Evolutionary conservation across 2,329 filamentous ascomycete genomes (phyloP).

Genomic region (Lasiodiplodia theobromae): DNA sequence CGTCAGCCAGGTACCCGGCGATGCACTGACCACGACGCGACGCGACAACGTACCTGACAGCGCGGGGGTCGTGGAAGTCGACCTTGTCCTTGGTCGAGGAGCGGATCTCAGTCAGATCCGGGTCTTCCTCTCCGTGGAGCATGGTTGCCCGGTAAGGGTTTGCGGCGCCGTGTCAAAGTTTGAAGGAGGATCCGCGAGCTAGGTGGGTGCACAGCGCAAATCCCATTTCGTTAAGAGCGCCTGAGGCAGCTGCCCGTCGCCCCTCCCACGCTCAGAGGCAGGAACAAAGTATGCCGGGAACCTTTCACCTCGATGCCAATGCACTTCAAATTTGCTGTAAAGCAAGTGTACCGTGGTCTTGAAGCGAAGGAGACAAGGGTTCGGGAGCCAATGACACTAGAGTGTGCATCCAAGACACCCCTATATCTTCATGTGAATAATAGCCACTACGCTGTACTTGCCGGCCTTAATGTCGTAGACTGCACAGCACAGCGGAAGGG

Average conservation of each 20-base stretch:
- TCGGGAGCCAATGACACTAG: too few species aligned
- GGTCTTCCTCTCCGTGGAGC: constrained; percentile 23
- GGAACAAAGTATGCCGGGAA: not conserved
- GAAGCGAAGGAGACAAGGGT: too few species aligned
- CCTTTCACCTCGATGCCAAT: not conserved
- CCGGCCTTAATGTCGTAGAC: not conserved
- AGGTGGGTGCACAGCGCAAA: constrained; percentile 26
- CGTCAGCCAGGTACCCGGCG: constrained; percentile 22
- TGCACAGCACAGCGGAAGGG: not conserved
- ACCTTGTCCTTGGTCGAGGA: constrained; percentile 62
- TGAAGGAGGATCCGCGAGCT: constrained; percentile 28
- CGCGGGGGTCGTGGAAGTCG: constrained; percentile 80
- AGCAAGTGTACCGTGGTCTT: too few species aligned
- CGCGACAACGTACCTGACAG: constrained; percentile 67
- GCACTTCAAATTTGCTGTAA: too few species aligned
- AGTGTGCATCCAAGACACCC: not conserved
- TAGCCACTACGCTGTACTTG: not conserved
- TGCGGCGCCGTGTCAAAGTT: constrained; percentile 26
- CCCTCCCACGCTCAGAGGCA: not conserved
- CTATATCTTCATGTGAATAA: not conserved
- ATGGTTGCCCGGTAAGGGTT: constrained; percentile 20
- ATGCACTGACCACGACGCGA: constrained; percentile 12
- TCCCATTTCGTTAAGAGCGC: constrained; percentile 20
- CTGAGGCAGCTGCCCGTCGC: not conserved
- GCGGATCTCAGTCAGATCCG: constrained; percentile 26